Evolutionary conservation across 768 basidiomycete genomes (phyloP), one percentile per base, ranked within the genome.

Genomic region (Boletus barrowsii): DNA sequence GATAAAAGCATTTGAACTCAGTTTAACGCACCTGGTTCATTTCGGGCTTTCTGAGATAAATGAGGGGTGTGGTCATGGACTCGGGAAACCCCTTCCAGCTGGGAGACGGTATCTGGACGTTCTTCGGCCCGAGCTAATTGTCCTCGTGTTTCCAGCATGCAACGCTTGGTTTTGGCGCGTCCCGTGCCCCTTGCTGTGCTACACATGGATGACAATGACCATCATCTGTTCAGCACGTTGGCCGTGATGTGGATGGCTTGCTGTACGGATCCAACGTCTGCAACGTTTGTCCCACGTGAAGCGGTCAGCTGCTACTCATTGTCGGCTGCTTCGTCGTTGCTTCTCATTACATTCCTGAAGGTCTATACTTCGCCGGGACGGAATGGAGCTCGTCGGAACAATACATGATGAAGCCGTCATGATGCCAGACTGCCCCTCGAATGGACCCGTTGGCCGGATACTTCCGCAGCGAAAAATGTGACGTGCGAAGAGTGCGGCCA

Each of bases 111-210:
- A n/a, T 47, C 53, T 29, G 24, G 11, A 29, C 22, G 36, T 35
- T 17, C 14, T 15, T 48, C 67, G 60, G 62, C 5, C 67, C 67
- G 64, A 42, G 44, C 5, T 39, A 32, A 30, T 52, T 50, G 49
- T 53, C 68, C 70, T 70, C 68, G 62, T 72, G 70, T 63, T 62
- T 60, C 48, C 58, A 40, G 49, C 69, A 43, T 63, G 59, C 53
- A 32, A 14, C n/a, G 24, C 7, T 2, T 22, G 17, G 40, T n/a
- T 22, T 20, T 7, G 24, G 13, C 11, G 2, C 15, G 15, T 39
- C 32, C 42, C 11, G 40, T 33, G 10, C 20, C 36, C 53, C 51
- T 55, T 35, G 53, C 62, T 52, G 58, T 61, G 58, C 53, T 0
- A 35, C 14, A 44, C 36, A 22, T 20, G 40, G n/a, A 29, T 10